A percentile compares a stretch with the other conserved stretches of the same genome.
These are phyloP conservation scores for Lichtheimia ramosa DNA, from an alignment of 371 early-diverging fungal species.

Conservation along the genomic window DNA sequence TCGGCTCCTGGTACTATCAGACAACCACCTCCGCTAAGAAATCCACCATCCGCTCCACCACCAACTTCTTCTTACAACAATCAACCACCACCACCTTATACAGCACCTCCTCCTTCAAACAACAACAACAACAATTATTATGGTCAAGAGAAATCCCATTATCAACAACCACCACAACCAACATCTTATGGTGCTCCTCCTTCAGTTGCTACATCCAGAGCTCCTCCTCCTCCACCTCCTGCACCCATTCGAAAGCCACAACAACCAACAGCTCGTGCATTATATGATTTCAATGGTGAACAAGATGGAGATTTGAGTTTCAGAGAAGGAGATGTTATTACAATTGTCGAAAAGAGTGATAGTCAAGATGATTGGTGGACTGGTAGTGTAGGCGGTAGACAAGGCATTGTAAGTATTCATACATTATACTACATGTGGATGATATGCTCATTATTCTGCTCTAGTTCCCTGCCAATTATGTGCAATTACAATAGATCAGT, in stretches of 20 bases:
- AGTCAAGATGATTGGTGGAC: slow-evolving; percentile 83
- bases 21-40: slow-evolving; percentile 11
- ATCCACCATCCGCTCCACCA: slow-evolving; percentile 1
- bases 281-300: slow-evolving; percentile 73
- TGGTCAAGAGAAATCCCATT: not conserved
- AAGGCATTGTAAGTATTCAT: slow-evolving; percentile 56
- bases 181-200: not conserved
- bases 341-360: slow-evolving; percentile 62
- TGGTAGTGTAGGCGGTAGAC: slow-evolving; percentile 61
- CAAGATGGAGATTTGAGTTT: slow-evolving; percentile 75
- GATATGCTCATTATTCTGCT: not conserved
- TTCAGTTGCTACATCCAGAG: not conserved
- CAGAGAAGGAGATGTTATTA: slow-evolving; percentile 73
- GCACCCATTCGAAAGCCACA: slow-evolving; percentile 41
- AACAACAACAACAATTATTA: not conserved
- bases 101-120: not conserved
- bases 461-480: slow-evolving; percentile 83
- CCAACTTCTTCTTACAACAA: not conserved
- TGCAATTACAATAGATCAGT: slow-evolving; percentile 42
- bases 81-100: slow-evolving; percentile 3
- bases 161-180: slow-evolving; percentile 1
- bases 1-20: slow-evolving; percentile 17
- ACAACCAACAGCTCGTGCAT: slow-evolving; percentile 57
- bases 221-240: slow-evolving; percentile 22
- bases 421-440: not conserved